Evolutionary conservation across 768 basidiomycete genomes (phyloP).

Genomic region (Stropharia rugosoannulata): DNA sequence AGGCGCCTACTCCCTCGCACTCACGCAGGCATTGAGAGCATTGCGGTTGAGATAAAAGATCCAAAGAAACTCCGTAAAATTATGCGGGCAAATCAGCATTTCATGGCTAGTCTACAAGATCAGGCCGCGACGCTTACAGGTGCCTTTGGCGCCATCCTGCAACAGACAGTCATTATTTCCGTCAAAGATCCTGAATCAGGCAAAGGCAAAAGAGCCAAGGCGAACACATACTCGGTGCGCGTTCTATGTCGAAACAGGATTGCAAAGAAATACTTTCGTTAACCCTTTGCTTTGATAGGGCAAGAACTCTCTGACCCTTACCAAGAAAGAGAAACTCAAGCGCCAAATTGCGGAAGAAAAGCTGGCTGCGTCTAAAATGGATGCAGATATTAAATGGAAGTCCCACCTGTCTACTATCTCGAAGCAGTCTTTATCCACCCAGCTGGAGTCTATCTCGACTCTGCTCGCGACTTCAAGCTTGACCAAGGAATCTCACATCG

Average conservation of each 20-base stretch:
- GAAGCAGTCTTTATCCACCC: constrained; percentile 30
- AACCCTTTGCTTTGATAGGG: neutral
- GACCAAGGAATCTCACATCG: constrained; percentile 40
- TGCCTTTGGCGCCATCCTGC: constrained; percentile 51
- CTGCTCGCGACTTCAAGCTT: constrained; percentile 44
- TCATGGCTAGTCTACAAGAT: constrained; percentile 54
- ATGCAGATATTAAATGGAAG: constrained; percentile 51
- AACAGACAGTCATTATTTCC: constrained; percentile 52
- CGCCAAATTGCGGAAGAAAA: constrained; percentile 46
- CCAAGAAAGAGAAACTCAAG: constrained; percentile 29
- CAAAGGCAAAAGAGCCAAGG: neutral
- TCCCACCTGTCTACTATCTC: constrained; percentile 41
- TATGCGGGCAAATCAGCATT: constrained; percentile 49
- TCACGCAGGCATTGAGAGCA: constrained; percentile 41
- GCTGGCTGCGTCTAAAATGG: constrained; percentile 34
- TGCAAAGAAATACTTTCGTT: neutral
- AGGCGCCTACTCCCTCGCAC: constrained; percentile 51
- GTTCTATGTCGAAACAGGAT: neutral
- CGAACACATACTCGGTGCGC: no score
- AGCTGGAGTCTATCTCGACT: constrained; percentile 30
- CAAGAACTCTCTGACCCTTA: constrained; percentile 11
- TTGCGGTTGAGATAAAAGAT: constrained; percentile 21
- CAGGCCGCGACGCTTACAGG: constrained; percentile 67
- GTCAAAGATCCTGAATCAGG: constrained; percentile 13
- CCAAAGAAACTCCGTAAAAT: constrained; percentile 34